phyloP scores from a whole-genome alignment of 257 asterid species.

The Handroanthus guayacan region DNA sequence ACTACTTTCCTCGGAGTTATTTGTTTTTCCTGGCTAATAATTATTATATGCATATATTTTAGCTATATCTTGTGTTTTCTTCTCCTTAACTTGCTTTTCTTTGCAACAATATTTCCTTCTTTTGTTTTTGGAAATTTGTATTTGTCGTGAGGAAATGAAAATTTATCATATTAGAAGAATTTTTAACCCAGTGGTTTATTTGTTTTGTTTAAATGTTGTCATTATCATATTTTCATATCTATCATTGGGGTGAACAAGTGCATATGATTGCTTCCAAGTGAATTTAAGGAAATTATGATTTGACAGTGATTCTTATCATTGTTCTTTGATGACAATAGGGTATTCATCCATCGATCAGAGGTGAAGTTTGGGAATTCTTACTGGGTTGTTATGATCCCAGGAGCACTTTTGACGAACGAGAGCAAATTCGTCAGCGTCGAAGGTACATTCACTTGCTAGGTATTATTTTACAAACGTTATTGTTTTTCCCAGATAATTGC shows the following conservation, averaged over 20 bases:
- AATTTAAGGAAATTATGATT: constrained; percentile 32
- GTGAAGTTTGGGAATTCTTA: constrained; percentile 98
- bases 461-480: not conserved
- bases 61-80: constrained; percentile 18
- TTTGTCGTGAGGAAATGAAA: constrained; percentile 12
- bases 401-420: constrained; percentile 89
- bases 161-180: constrained; percentile 10
- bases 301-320: constrained; percentile 31
- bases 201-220: constrained; percentile 18
- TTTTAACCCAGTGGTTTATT: constrained; percentile 8
- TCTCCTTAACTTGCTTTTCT: constrained; percentile 22
- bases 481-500: constrained; percentile 3
- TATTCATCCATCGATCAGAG: constrained; percentile 95
- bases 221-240: constrained; percentile 17
- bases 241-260: not conserved
- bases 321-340: constrained; percentile 60
- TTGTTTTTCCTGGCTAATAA: constrained; percentile 13
- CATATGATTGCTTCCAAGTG: constrained; percentile 23
- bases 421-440: constrained; percentile 66
- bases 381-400: constrained; percentile 89
- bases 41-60: constrained; percentile 1
- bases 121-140: constrained; percentile 6
- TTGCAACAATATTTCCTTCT: constrained; percentile 21
- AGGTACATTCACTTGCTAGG: constrained; percentile 58
- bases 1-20: not conserved